Conservation (phyloP, 495 filamentous ascomycete species). For the Sordaria brevicollis region DNA sequence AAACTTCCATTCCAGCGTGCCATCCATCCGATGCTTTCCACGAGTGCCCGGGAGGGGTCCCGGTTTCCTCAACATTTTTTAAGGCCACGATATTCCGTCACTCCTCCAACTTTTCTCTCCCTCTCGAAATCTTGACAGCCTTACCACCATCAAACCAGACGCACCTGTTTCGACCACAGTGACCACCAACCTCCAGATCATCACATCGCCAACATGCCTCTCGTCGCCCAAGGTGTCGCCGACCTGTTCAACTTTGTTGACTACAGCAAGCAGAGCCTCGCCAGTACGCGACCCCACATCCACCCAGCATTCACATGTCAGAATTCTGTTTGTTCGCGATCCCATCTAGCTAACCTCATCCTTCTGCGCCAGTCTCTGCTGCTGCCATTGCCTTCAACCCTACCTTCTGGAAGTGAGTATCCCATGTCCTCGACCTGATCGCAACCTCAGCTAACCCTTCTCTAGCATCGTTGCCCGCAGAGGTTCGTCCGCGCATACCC, state of each 20-base stretch:
- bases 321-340: not conserved
- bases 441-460: not conserved
- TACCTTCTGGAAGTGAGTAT: conserved; percentile 66
- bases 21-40: not conserved
- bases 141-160: not conserved
- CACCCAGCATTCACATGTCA: conserved; percentile 6
- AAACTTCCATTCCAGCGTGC: not conserved
- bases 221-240: conserved; percentile 6
- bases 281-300: conserved; percentile 34
- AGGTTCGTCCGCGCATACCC: conserved; percentile 36
- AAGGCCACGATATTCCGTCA: not conserved
- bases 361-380: conserved; percentile 51
- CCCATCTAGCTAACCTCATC: conserved; percentile 3
- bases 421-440: not conserved
- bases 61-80: not conserved
- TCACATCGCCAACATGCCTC: not conserved
- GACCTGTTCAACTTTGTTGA: conserved; percentile 45
- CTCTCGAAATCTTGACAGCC: not conserved
- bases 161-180: not conserved
- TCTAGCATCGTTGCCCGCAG: conserved; percentile 52
- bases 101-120: not conserved
- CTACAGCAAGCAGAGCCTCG: conserved; percentile 53
- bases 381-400: conserved; percentile 65
- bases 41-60: not conserved
- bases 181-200: not conserved